Percentiles rank a stretch among this genome's conserved stretches.
phyloP scores from a whole-genome alignment of 73 alveolate species.

The Tetrahymena elliotti region DNA sequence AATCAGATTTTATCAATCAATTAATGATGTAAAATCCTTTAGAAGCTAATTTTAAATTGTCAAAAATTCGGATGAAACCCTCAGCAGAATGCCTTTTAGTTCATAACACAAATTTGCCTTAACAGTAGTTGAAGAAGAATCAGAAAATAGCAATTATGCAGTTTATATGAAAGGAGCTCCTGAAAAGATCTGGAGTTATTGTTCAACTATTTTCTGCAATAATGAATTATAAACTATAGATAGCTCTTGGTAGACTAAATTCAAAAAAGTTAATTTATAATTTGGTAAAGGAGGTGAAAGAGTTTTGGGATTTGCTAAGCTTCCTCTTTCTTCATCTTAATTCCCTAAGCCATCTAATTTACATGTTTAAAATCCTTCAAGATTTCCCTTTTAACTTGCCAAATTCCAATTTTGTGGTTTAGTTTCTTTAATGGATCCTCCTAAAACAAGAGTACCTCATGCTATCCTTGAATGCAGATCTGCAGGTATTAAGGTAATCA shows the following conservation, averaged over 20 bases:
- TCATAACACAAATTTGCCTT: slow-evolving; percentile 19
- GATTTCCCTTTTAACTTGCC: slow-evolving; percentile 56
- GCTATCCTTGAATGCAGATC: slow-evolving; percentile 70
- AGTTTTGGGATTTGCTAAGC: slow-evolving; percentile 63
- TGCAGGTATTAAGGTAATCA: slow-evolving; percentile 93
- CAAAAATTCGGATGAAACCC: slow-evolving; percentile 24
- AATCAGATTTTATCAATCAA: slow-evolving; percentile 77
- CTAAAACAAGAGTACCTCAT: slow-evolving; percentile 77
- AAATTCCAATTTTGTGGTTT: slow-evolving; percentile 80
- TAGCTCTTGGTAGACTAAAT: slow-evolving; percentile 12
- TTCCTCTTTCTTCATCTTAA: slow-evolving; percentile 38
- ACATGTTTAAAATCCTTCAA: slow-evolving; percentile 43
- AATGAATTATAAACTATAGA: slow-evolving; percentile 18
- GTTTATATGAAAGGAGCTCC: slow-evolving; percentile 95
- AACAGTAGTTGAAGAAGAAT: slow-evolving; percentile 29
- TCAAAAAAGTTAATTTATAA: slow-evolving; percentile 44
- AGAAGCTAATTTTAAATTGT: slow-evolving; percentile 40
- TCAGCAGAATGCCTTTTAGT: slow-evolving; percentile 31
- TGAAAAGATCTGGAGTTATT: slow-evolving; percentile 64
- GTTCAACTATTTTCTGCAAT: background rate
- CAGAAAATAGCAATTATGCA: slow-evolving; percentile 14
- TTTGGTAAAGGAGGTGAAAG: slow-evolving; percentile 73
- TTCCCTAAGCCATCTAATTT: slow-evolving; percentile 33
- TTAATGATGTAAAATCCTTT: slow-evolving; percentile 37
- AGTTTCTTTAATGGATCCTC: slow-evolving; percentile 94